Conservation (phyloP, 73 alveolate species). For the Uronychia binucleata region DNA sequence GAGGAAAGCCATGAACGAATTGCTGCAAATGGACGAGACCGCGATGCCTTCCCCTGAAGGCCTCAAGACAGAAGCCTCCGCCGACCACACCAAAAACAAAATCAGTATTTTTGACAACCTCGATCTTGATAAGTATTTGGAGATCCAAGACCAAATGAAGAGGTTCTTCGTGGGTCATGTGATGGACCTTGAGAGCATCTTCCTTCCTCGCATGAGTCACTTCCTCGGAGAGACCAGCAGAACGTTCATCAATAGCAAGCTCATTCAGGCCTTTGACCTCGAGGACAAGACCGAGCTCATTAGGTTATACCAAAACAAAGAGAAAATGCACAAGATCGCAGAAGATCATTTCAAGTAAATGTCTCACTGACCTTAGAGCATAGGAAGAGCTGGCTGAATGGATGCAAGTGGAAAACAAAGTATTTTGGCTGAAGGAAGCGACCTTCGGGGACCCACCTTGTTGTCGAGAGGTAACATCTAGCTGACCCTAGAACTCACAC, state of each 20-base stretch:
- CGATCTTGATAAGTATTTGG: neutral
- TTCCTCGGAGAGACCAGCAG: neutral
- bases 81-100: neutral
- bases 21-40: neutral
- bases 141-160: slow-evolving; percentile 1
- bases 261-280: neutral
- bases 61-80: neutral
- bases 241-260: neutral
- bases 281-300: neutral
- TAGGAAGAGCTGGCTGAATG: neutral
- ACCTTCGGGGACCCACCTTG: neutral
- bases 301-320: neutral
- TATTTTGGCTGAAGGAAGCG: neutral
- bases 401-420: neutral
- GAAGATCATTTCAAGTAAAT: neutral
- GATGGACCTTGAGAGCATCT: slow-evolving; percentile 3
- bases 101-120: neutral
- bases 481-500: neutral
- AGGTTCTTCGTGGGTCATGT: slow-evolving; percentile 6
- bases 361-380: neutral
- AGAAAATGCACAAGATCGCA: neutral
- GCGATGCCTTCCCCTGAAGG: neutral
- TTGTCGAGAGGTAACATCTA: neutral
- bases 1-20: neutral
- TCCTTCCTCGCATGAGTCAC: neutral